Evolutionary conservation across 129 eudicot genomes (phyloP).

Genomic region (Flaveria robusta): DNA sequence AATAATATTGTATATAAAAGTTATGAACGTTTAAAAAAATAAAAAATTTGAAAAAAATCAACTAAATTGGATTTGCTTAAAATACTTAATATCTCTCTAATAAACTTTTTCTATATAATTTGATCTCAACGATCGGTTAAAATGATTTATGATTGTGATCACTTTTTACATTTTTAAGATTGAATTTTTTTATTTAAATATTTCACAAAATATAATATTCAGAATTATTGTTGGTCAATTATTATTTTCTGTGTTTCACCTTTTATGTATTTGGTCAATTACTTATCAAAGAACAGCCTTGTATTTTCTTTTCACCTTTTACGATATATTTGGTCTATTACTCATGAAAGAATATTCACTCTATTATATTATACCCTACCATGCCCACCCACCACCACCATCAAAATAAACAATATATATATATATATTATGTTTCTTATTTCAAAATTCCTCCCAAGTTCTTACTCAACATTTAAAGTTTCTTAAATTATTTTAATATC

Average conservation of each 20-base stretch:
- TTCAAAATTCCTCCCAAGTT: background rate
- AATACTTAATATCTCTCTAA: no score
- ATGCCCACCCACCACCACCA: background rate
- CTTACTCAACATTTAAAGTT: background rate
- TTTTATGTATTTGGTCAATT: background rate
- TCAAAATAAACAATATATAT: no score
- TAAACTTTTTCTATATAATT: no score
- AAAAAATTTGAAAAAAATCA: no score
- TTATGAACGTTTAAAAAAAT: no score
- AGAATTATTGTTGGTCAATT: background rate
- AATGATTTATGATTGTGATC: no score
- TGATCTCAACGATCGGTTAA: no score
- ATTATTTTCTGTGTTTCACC: background rate
- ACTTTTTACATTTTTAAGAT: no score
- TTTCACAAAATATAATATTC: no score
- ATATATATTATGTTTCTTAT: background rate
- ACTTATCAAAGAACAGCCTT: background rate
- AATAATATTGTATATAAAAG: no score
- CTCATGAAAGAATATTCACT: conserved; percentile 1
- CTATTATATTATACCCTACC: background rate
- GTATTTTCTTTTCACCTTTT: background rate
- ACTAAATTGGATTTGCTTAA: no score
- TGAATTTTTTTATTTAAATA: no score
- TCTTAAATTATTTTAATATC: background rate
- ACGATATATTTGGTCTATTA: background rate